Percentiles rank a stretch among this genome's conserved stretches.
These are phyloP conservation scores for Lomentospora prolificans DNA, from an alignment of 2,329 filamentous ascomycete species.

Conservation along the genomic window DNA sequence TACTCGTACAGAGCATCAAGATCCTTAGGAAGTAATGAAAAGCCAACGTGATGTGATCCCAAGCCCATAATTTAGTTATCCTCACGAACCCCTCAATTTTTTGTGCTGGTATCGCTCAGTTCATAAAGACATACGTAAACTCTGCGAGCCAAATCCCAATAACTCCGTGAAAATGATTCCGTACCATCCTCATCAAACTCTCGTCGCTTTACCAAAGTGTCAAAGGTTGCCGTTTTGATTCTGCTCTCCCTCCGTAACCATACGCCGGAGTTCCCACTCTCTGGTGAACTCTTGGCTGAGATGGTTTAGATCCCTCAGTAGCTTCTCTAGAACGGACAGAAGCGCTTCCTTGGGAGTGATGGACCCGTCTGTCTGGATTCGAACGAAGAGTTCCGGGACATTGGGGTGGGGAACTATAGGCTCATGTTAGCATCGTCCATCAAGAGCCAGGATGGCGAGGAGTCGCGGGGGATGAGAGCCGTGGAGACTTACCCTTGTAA, in stretches of 20 bases:
- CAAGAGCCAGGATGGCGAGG: not conserved
- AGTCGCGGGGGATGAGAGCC: not conserved
- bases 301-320: constrained; percentile 71
- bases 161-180: not conserved
- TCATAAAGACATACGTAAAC: not conserved
- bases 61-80: not conserved
- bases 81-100: not conserved
- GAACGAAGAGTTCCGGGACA: constrained; percentile 55
- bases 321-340: constrained; percentile 66
- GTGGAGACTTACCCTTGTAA: constrained; percentile 63
- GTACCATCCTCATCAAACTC: not conserved
- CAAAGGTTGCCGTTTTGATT: constrained; percentile 8
- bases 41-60: not conserved
- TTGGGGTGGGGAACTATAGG: constrained; percentile 46
- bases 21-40: not conserved
- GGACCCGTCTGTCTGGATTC: constrained; percentile 84
- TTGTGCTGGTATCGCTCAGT: not conserved
- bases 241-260: constrained; percentile 59
- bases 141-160: not conserved
- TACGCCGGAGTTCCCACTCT: constrained; percentile 82
- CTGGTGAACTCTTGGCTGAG: constrained; percentile 84
- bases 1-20: not conserved
- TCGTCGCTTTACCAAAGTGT: too few relatives aligned
- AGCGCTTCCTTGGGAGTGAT: constrained; percentile 86
- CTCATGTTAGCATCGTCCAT: constrained; percentile 8